Evolutionary conservation across 2,329 filamentous ascomycete genomes (phyloP).

Genomic region (Tolypocladium guangdongense): DNA sequence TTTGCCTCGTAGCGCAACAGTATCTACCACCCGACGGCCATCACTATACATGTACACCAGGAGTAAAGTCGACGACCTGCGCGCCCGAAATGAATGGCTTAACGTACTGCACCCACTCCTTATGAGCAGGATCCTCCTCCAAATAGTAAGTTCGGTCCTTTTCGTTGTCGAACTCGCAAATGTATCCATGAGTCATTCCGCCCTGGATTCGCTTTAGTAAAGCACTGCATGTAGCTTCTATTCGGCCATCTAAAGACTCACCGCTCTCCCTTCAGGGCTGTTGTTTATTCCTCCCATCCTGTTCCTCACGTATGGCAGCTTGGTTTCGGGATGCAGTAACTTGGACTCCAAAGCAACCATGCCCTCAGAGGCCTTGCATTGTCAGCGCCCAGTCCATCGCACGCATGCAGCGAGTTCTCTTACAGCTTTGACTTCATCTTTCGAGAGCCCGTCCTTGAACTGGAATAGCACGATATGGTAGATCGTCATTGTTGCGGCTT

Average conservation of each 20-base stretch:
- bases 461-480: neutral
- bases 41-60: neutral
- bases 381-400: neutral
- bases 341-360: neutral
- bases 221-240: too few species aligned
- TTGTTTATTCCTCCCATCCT: neutral
- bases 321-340: neutral
- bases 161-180: neutral
- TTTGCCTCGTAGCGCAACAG: too few species aligned
- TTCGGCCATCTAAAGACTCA: neutral
- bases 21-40: too few species aligned
- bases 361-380: neutral
- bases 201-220: neutral
- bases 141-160: neutral
- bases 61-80: neutral
- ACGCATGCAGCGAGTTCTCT: neutral
- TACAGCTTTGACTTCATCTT: neutral
- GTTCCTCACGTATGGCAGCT: neutral
- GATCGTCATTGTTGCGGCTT: neutral
- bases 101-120: neutral
- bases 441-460: neutral
- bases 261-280: neutral
- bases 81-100: neutral
- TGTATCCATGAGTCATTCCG: neutral
- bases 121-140: neutral